Percentiles rank a stretch among this genome's conserved stretches.
Evolutionary conservation across 164 flowering plant species (phyloP).

Genomic region (Magnolia kwangsiensis): DNA sequence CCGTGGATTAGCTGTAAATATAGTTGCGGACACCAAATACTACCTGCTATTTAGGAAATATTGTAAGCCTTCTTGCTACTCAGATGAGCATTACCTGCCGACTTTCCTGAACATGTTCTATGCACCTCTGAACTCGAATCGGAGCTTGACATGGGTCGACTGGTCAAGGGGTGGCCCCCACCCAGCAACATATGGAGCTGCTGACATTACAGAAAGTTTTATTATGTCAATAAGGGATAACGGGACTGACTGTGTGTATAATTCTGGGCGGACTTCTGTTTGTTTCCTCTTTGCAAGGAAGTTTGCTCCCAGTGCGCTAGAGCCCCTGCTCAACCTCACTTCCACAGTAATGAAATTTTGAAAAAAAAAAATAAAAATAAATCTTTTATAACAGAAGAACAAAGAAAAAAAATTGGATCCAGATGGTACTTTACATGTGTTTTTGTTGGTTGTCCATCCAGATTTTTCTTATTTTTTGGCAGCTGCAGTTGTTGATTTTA

Average conservation of each 20-base stretch:
- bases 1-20: constrained; percentile 47
- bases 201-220: constrained; percentile 54
- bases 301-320: constrained; percentile 35
- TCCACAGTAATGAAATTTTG: constrained; percentile 31
- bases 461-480: no score
- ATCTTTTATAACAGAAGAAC: neutral
- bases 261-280: constrained; percentile 30
- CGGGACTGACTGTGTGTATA: constrained; percentile 57
- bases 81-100: constrained; percentile 85
- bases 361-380: neutral
- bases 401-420: neutral
- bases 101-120: constrained; percentile 67
- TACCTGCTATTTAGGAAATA: constrained; percentile 57
- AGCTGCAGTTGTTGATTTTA: no score
- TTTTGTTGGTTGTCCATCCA: neutral
- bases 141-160: constrained; percentile 83
- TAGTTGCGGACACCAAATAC: constrained; percentile 73
- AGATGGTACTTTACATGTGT: neutral
- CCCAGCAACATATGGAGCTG: constrained; percentile 49
- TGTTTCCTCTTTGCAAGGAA: constrained; percentile 43
- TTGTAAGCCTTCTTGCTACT: constrained; percentile 82
- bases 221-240: constrained; percentile 52
- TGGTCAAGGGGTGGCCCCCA: constrained; percentile 84
- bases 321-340: constrained; percentile 36
- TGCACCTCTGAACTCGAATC: constrained; percentile 50